These are phyloP conservation scores for Emiliania huxleyi DNA, from an alignment of 78 protist species.

Conservation along the genomic window DNA sequence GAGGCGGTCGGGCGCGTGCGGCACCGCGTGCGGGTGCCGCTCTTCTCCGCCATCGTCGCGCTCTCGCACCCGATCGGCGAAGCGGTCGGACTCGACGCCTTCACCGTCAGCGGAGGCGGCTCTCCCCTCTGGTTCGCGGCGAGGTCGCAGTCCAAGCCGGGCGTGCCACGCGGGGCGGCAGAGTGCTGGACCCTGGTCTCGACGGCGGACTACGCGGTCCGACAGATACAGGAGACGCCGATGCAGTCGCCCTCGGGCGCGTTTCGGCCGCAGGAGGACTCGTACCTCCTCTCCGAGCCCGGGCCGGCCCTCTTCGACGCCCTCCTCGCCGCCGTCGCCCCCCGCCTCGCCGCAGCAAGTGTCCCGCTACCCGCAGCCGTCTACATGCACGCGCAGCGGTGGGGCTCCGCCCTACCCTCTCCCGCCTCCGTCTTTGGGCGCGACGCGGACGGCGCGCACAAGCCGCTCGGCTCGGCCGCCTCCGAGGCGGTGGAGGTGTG, in stretches of 20 bases:
- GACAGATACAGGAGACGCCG: background rate
- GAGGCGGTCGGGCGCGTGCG: background rate
- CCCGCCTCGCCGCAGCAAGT: background rate
- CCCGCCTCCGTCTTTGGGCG: background rate
- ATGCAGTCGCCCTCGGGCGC: background rate
- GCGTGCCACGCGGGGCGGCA: background rate
- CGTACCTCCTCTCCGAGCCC: background rate
- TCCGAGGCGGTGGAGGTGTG: background rate
- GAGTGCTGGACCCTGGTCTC: constrained; percentile 14
- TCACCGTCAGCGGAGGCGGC: background rate
- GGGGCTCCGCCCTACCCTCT: background rate
- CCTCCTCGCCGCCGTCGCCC: background rate
- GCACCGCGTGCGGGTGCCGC: background rate
- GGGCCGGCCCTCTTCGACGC: background rate
- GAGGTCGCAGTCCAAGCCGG: background rate
- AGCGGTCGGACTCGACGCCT: background rate
- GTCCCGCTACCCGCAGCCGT: background rate
- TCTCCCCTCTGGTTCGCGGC: background rate
- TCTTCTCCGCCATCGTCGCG: background rate
- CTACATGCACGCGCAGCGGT: background rate
- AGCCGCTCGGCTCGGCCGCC: background rate
- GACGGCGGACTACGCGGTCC: background rate
- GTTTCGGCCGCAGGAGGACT: background rate
- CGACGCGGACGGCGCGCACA: background rate
- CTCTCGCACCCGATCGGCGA: background rate